phyloP scores from a whole-genome alignment of 2,329 filamentous ascomycete species.

The Decorospora gaudefroyi region DNA sequence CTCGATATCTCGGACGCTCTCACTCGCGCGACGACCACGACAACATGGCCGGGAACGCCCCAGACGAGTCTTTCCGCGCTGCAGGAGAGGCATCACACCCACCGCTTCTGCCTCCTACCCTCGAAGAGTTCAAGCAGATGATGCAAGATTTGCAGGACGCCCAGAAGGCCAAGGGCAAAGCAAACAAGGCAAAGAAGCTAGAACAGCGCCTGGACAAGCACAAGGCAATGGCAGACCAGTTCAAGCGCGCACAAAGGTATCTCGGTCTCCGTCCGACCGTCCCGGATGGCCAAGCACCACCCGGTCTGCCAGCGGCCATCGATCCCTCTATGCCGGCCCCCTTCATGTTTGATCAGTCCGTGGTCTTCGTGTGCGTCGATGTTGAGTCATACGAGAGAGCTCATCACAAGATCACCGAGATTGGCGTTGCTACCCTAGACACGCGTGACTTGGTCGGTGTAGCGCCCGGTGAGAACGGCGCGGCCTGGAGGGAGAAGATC shows the following conservation, averaged over 20 bases:
- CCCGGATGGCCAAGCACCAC: background rate
- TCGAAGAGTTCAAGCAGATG: constrained; percentile 59
- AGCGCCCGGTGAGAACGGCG: constrained; percentile 64
- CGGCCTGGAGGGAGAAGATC: constrained; percentile 70
- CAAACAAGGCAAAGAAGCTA: constrained; percentile 55
- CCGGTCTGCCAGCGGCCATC: constrained; percentile 15
- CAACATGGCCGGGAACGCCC: constrained; percentile 36
- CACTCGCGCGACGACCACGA: constrained; percentile 53
- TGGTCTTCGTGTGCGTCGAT: constrained; percentile 77
- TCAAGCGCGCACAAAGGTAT: constrained; percentile 69
- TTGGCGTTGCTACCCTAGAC: constrained; percentile 83
- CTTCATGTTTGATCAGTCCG: constrained; percentile 52
- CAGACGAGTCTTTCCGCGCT: constrained; percentile 19
- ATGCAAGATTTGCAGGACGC: constrained; percentile 59
- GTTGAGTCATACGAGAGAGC: constrained; percentile 77
- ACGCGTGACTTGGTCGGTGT: constrained; percentile 61
- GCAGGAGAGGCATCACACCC: constrained; percentile 25
- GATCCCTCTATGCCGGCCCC: constrained; percentile 26
- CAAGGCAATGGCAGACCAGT: constrained; percentile 58
- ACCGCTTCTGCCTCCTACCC: constrained; percentile 42
- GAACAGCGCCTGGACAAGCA: constrained; percentile 57
- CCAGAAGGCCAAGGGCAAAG: constrained; percentile 56
- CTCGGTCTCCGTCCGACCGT: constrained; percentile 65
- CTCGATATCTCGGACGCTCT: constrained; percentile 68
- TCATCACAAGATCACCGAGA: constrained; percentile 73